Percentiles rank a stretch among this genome's conserved stretches.
Evolutionary conservation across 108 stramenopile genomes (phyloP).

Genomic region (Pseudonitzschia delicatissima): DNA sequence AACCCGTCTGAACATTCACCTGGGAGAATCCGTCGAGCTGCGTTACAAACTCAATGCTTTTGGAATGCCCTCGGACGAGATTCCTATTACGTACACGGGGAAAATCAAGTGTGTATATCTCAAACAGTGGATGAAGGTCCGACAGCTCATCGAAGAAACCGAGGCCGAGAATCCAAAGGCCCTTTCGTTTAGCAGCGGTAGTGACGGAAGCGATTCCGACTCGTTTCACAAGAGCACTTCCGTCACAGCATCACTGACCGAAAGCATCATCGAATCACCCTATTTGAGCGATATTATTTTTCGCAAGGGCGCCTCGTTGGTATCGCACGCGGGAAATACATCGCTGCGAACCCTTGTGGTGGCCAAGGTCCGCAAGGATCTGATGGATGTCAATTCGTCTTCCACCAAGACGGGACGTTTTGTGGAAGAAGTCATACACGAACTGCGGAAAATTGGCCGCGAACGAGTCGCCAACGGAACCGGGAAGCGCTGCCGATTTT

Average conservation of each 20-base stretch:
- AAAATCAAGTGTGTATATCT: background rate
- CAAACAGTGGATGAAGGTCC: background rate
- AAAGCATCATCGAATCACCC: background rate
- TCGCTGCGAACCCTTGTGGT: background rate
- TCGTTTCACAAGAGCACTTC: background rate
- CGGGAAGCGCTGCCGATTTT: background rate
- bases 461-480: background rate
- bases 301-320: background rate
- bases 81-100: slow-evolving; percentile 2
- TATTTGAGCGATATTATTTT: slow-evolving; percentile 6
- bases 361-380: background rate
- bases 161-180: background rate
- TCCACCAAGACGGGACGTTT: background rate
- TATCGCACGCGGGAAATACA: background rate
- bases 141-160: background rate
- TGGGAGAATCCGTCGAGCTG: background rate
- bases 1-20: background rate
- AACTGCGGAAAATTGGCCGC: background rate
- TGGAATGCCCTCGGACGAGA: background rate
- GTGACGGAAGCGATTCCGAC: background rate
- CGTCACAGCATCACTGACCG: too few relatives aligned
- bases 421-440: background rate
- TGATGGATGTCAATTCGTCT: background rate
- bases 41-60: background rate
- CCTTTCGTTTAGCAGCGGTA: background rate